Evolutionary conservation across 1,284 basidiomycete species (phyloP), one percentile per base, ranked within the genome.

Genomic region (Pseudozyma sp.): DNA sequence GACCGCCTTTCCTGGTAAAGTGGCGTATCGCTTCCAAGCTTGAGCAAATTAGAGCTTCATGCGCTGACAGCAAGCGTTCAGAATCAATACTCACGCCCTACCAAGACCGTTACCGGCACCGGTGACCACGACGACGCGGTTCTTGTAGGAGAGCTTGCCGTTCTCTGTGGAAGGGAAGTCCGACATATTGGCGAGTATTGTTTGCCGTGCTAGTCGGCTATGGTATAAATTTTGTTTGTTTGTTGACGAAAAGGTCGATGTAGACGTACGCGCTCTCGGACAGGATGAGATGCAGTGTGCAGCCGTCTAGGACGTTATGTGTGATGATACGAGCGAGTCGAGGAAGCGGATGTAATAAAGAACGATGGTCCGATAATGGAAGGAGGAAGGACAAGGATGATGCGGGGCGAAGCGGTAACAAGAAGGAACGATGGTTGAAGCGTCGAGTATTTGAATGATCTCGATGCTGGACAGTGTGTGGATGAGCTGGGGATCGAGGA

Each of bases 91-190:
- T 85, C 82, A 97, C 92, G 92, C 89, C 87, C 90, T 92, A 58
- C 96, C 96, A 25, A 99, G 89, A 40, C 97, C 96, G 72, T 94
- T 94, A 38, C 97, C 97, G 59, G 94, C 95, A 62, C 97, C 97
- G 52, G 97, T 99, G 75, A 99, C 88, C 78, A 99, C 89, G 76
- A 95, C 93, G 42, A 94, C 95, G 70, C 97, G 93, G 76, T 92
- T 92, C 87, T 94, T 92, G 89, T 96, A 97, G 55, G 79, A 81
- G 60, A 83, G 67, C 69, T 83, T 82, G 59, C 81, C 81, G 69
- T 79, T 77, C 61, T 83, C 81, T 11, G 73, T 77, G 64, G 70
- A 67, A 44, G 81, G 81, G 64, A 83, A 83, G 52, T 82, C 81
- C 13, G 81, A 73, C 81, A 83, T 83, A 50, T 50, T 81, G 57